Conservation (phyloP, 78 protist species). For the Dictyostelium citrinum region DNA sequence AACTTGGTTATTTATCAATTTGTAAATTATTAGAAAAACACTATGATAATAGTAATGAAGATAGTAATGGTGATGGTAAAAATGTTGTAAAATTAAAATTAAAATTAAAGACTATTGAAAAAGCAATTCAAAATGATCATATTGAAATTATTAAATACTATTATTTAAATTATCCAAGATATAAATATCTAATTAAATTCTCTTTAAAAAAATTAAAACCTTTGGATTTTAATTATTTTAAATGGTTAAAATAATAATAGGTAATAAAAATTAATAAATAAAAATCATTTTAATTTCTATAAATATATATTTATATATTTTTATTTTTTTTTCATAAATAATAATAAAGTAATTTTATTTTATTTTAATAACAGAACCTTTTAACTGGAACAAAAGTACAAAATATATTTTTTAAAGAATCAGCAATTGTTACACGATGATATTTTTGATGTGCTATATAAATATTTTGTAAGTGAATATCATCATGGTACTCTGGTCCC, state of each 20-base stretch:
- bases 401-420: conserved; percentile 24
- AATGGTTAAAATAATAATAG: neutral
- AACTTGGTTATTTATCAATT: neutral
- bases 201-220: neutral
- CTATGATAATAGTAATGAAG: neutral
- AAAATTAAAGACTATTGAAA: neutral
- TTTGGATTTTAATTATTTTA: neutral
- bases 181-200: too few species aligned
- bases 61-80: too few species aligned
- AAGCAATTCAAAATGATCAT: neutral
- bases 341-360: neutral
- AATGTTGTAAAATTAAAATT: neutral
- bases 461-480: neutral
- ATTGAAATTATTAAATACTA: neutral
- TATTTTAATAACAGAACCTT: neutral
- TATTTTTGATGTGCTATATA: neutral
- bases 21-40: neutral
- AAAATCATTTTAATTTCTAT: too few species aligned
- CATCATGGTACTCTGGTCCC: neutral
- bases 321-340: neutral
- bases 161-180: neutral
- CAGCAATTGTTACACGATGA: neutral
- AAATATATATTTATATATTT: neutral
- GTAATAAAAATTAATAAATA: too few species aligned
- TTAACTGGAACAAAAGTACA: neutral